Conservation (phyloP, 495 filamentous ascomycete species). For the Neurospora sp. region DNA sequence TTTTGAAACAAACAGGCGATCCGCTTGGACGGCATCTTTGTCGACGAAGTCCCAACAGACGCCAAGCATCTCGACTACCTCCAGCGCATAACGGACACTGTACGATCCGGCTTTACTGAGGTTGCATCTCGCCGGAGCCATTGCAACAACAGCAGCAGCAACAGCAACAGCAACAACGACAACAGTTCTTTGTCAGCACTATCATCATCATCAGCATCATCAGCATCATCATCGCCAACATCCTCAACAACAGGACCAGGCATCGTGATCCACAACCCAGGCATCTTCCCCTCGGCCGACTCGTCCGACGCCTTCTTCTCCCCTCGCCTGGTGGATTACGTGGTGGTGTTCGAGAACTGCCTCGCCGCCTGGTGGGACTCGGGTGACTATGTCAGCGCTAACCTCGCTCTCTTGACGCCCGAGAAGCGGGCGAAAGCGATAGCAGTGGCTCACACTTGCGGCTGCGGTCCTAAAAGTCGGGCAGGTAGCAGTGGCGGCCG, state of each 20-base stretch:
- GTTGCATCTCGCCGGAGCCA: not conserved
- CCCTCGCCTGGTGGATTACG: slow-evolving; percentile 11
- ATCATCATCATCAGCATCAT: not conserved
- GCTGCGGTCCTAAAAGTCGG: not conserved
- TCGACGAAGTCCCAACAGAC: slow-evolving; percentile 12
- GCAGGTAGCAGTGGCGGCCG: not conserved
- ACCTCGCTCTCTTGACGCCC: slow-evolving; percentile 3
- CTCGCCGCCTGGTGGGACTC: slow-evolving; percentile 14
- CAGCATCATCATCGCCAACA: not conserved
- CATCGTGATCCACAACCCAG: slow-evolving; percentile 19
- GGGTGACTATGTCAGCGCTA: slow-evolving; percentile 5
- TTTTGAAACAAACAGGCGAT: not conserved
- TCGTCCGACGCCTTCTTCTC: slow-evolving; percentile 14
- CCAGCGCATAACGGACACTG: not conserved
- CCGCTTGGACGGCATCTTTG: slow-evolving; percentile 12
- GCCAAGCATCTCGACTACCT: slow-evolving; percentile 8
- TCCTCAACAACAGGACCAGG: not conserved
- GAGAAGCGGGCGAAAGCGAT: slow-evolving; percentile 10
- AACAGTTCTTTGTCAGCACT: not conserved
- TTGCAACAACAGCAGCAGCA: not conserved
- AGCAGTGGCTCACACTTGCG: slow-evolving; percentile 10
- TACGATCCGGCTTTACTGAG: not conserved
- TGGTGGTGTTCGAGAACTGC: slow-evolving; percentile 21
- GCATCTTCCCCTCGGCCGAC: slow-evolving; percentile 11
- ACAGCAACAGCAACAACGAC: not conserved